These are phyloP conservation scores for Wallacemonas sp. DNA, from an alignment of 208 protist species.

Conservation along the genomic window DNA sequence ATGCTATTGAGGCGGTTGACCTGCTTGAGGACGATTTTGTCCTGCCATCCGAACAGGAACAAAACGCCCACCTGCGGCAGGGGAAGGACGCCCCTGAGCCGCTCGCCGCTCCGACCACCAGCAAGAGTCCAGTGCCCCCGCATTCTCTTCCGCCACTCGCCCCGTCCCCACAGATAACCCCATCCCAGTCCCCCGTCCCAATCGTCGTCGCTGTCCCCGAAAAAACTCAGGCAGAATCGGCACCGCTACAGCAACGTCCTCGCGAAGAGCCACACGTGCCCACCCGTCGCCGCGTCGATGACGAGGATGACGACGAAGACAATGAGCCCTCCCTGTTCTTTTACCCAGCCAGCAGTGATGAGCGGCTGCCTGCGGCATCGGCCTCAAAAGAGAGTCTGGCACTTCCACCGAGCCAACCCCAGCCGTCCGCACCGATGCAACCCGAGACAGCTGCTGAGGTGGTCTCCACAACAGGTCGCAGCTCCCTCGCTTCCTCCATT, in stretches of 20 bases:
- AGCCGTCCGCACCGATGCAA: neutral
- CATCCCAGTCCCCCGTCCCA: neutral
- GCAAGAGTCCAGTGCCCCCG: neutral
- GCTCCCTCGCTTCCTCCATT: neutral
- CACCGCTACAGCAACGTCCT: neutral
- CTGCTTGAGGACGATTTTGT: conserved; percentile 21
- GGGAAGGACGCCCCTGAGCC: neutral
- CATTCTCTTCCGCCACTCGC: conserved; percentile 9
- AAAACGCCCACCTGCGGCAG: neutral
- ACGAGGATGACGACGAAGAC: conserved; percentile 44
- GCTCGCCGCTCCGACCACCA: neutral
- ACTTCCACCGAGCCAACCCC: neutral
- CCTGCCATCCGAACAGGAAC: conserved; percentile 15
- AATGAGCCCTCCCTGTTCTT: conserved; percentile 45
- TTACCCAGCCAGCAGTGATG: neutral
- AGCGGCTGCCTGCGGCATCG: conserved; percentile 5
- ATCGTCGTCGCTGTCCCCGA: too few relatives aligned
- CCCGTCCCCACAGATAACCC: neutral
- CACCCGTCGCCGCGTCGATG: neutral
- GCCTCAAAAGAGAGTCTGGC: too few relatives aligned
- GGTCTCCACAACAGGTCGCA: neutral
- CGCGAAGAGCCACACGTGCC: conserved; percentile 8
- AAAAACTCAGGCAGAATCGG: too few relatives aligned
- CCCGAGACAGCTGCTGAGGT: neutral
- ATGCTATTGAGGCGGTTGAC: conserved; percentile 11